A percentile compares a stretch with the other conserved stretches of the same genome.
phyloP scores from a whole-genome alignment of 2,329 filamentous ascomycete genomes.

The Juglanconis juglandina region DNA sequence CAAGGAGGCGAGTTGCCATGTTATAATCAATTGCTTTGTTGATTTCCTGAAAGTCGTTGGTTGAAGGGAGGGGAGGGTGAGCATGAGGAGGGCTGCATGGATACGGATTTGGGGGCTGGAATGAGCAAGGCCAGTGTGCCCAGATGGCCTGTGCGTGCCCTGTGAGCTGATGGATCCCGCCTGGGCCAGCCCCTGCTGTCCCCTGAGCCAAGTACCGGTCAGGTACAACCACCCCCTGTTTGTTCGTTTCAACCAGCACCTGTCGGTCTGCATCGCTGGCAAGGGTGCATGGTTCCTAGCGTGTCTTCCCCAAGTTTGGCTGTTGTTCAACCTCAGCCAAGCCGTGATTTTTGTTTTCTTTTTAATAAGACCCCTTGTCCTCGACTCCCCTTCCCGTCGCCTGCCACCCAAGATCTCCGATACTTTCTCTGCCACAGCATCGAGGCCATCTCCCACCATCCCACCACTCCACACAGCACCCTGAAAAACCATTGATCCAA shows the following conservation, averaged over 20 bases:
- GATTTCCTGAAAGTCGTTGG: not conserved
- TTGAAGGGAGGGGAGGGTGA: not conserved
- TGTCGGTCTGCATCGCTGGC: slow-evolving; percentile 18
- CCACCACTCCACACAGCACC: not conserved
- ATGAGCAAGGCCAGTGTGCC: not conserved
- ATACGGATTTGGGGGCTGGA: not conserved
- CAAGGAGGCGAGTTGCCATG: not conserved
- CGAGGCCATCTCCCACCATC: slow-evolving; percentile 12
- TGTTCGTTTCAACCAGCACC: slow-evolving; percentile 16
- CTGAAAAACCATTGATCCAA: not conserved
- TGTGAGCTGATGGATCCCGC: slow-evolving; percentile 2
- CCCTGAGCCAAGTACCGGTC: slow-evolving; percentile 13
- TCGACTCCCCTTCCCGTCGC: slow-evolving; percentile 11
- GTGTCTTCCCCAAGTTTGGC: not conserved
- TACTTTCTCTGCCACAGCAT: slow-evolving; percentile 5
- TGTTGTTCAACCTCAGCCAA: not conserved
- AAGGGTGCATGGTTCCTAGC: slow-evolving; percentile 4
- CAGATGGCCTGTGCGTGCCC: slow-evolving; percentile 11
- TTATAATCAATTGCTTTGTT: not conserved
- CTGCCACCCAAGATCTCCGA: not conserved
- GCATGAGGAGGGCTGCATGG: not conserved
- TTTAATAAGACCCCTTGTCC: slow-evolving; percentile 21
- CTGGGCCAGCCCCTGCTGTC: not conserved
- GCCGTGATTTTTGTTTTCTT: slow-evolving; percentile 16
- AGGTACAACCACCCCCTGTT: slow-evolving; percentile 17